Base-by-base conservation (phyloP, 768 basidiomycete genomes). In the Russula virescens region DNA sequence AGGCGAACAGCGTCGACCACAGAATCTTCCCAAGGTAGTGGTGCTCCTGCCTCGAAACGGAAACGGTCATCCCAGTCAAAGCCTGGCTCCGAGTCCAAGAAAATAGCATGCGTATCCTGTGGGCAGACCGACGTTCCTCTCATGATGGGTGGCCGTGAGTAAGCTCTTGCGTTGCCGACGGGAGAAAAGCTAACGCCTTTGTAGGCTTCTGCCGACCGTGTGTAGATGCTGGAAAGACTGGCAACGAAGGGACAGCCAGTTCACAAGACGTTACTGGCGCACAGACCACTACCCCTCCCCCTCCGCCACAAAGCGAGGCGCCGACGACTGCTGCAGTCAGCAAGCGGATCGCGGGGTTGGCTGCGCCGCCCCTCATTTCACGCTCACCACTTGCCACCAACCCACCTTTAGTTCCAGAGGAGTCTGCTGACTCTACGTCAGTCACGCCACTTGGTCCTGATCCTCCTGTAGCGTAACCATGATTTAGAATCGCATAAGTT, bases 81-180 rank as follows among this genome's bases (percentile, higher is more conserved):
- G 59, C 53, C 65, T 11, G 70, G 71, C 47, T 49, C 63, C 18
- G 71, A 77, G 16, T 77, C 82, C 11, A 74, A 77, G 1, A 73
- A 75, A 47, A 83, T 83, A 9, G 74, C 79, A 35, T 91, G 88
- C 65, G 73, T 79, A 43, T 73, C 81, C 7, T 91, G 88, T 71
- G 80, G 81, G 48, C 79, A 82, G 70, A 81, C 79, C 18, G 86
- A 88, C 68, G 88, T 90, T 16, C 89, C 89, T 8, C 76, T 91
- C n/a, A 82, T 89, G 56, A 77, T 85, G 70, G 87, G 87, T 61
- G 89, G 88, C 46, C 80, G 89, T 89, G 66, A 79, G 88, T 79
- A n/a, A n/a, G 26, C n/a, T 21, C 14, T 40, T 31, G 23, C 19
- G n/a, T 52, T 58, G 34, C 28, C 52, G 52, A 11, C 55, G 23